Evolutionary conservation across 768 basidiomycete genomes (phyloP).

Genomic region (Auriscalpium orientale): DNA sequence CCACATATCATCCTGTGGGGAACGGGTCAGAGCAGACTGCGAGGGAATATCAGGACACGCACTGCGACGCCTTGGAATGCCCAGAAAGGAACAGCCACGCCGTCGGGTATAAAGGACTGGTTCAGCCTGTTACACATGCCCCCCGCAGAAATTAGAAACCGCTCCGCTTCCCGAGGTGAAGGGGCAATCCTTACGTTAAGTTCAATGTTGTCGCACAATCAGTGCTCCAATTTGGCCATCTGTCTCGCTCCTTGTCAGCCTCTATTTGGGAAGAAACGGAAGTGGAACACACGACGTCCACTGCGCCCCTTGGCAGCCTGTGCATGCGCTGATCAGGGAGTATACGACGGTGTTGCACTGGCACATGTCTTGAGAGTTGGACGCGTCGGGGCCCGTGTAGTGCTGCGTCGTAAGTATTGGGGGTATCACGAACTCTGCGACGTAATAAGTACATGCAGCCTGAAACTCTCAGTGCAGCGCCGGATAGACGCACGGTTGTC

Average conservation of each 20-base stretch:
- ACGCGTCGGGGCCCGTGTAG: slow-evolving; percentile 2
- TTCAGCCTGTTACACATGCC: not conserved
- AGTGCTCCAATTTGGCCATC: not conserved
- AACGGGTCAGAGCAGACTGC: not conserved
- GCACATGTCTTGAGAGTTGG: not conserved
- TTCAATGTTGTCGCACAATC: not conserved
- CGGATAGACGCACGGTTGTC: not conserved
- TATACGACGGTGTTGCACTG: slow-evolving; percentile 6
- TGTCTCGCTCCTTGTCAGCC: not conserved
- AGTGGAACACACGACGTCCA: slow-evolving; percentile 2
- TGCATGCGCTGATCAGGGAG: slow-evolving; percentile 1
- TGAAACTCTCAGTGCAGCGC: not conserved
- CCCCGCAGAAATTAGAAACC: not conserved
- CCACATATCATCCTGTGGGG: not conserved
- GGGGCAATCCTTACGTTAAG: too few species aligned
- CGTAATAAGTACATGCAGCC: not conserved
- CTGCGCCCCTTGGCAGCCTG: slow-evolving; percentile 2
- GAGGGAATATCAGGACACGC: not conserved
- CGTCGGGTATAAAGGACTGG: not conserved
- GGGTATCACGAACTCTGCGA: slow-evolving; percentile 2
- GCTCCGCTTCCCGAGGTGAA: not conserved
- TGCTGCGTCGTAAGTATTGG: not conserved
- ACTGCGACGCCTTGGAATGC: slow-evolving; percentile 4
- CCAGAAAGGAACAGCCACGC: slow-evolving; percentile 3
- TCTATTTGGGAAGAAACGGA: not conserved